phyloP scores from a whole-genome alignment of 1,139 yeast species.

The Yamadazyma siamensis region DNA sequence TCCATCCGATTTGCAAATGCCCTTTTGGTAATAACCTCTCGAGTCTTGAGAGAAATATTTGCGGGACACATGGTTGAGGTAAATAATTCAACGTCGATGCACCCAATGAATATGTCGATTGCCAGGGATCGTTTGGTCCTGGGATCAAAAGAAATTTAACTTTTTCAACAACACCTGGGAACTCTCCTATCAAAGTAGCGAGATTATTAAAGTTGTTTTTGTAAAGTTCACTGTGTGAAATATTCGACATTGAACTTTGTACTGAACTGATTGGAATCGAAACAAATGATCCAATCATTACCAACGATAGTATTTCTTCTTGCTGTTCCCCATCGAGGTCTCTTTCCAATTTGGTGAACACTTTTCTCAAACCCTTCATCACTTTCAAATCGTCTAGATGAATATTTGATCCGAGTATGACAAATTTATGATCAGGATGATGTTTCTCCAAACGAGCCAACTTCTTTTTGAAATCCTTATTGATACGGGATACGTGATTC shows the following conservation, averaged over 20 bases:
- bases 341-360: conserved; percentile 50
- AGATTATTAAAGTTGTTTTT: conserved; percentile 72
- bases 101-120: conserved; percentile 66
- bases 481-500: conserved; percentile 46
- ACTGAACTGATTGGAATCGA: conserved; percentile 58
- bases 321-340: conserved; percentile 31
- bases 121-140: conserved; percentile 94
- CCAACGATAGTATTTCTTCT: conserved; percentile 50
- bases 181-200: conserved; percentile 48
- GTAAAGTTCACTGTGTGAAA: conserved; percentile 52
- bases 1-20: conserved; percentile 54
- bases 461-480: conserved; percentile 53
- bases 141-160: conserved; percentile 68
- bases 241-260: conserved; percentile 36
- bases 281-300: conserved; percentile 56
- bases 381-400: conserved; percentile 57
- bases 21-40: conserved; percentile 62
- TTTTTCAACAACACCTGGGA: conserved; percentile 27
- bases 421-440: conserved; percentile 51
- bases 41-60: conserved; percentile 64
- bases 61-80: conserved; percentile 74
- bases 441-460: conserved; percentile 56
- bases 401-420: conserved; percentile 73
- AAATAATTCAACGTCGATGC: conserved; percentile 53
- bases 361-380: conserved; percentile 58